phyloP scores from a whole-genome alignment of 192 early-diverging fungal genomes.

The Chytriomyces sp. region DNA sequence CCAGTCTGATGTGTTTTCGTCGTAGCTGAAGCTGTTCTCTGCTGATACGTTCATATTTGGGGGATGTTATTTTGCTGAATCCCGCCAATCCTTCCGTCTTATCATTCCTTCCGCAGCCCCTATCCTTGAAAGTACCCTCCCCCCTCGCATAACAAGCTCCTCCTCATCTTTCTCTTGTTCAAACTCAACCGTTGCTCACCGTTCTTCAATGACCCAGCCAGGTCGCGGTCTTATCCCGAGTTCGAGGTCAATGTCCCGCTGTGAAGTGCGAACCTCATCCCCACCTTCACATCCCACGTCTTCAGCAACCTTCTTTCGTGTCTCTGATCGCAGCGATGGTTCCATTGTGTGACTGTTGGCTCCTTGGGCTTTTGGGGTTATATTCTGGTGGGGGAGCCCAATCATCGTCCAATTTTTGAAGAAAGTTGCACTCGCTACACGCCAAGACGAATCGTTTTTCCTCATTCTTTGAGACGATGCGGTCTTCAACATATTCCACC shows the following conservation, averaged over 20 bases:
- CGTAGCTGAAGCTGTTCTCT: neutral
- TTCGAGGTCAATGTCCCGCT: neutral
- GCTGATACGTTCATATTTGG: neutral
- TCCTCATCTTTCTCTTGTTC: neutral
- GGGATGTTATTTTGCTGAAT: neutral
- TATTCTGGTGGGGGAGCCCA: too few relatives aligned
- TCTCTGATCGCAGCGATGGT: too few relatives aligned
- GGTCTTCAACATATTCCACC: too few relatives aligned
- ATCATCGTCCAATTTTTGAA: too few relatives aligned
- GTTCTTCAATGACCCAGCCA: neutral
- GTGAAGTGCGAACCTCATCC: too few relatives aligned
- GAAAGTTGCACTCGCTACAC: too few relatives aligned
- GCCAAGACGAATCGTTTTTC: too few relatives aligned
- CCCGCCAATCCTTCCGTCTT: neutral
- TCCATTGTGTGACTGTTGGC: too few relatives aligned
- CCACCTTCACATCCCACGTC: too few relatives aligned
- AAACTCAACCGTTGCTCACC: neutral
- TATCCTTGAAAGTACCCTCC: neutral
- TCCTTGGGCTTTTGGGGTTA: too few relatives aligned
- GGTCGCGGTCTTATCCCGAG: neutral
- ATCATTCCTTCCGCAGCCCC: neutral
- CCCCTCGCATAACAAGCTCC: neutral
- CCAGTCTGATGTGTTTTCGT: constrained; percentile 8
- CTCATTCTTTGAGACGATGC: too few relatives aligned
- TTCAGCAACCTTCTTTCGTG: too few relatives aligned